Base-by-base conservation (phyloP, 225 moss, liverwort and hornwort genomes). In the Pleurozium schreberi region DNA sequence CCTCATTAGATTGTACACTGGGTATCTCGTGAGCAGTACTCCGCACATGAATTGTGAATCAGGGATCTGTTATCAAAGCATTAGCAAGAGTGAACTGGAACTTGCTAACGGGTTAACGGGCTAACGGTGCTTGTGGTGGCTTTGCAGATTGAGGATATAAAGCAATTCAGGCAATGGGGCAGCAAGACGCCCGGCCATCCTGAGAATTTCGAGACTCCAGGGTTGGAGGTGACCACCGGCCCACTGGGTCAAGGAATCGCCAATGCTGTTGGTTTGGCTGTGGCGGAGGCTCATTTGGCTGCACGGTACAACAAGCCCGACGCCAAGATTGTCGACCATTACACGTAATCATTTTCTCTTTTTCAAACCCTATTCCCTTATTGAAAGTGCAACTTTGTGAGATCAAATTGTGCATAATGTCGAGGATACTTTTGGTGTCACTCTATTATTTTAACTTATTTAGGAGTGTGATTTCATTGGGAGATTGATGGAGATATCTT, bases 91-190 rank as follows among this genome's bases (percentile, higher is more conserved):
- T 63, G 63, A 42, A 50, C 59, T 25, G 36, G 76, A 81, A 49
- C 88, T 42, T 18, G 63, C 82, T 67, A 43, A 61, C 27, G n/a
- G n/a, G n/a, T n/a, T n/a, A n/a, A n/a, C 27, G 30, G 63, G 40
- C 40, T 77, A 64, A 63, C 33, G 74, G 69, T 59, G 36, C 71
- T 17, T 66, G 78, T 57, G 89, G 60, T 84, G 84, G 40, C 31
- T 65, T 18, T 84, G 73, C 92, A 98, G 96, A 81, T 59, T 69
- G 98, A 93, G 84, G 98, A 97, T 85, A 92, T 98, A 89, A 96
- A 97, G 96, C 97, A 98, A 88, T 97, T 98, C 87, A 91, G 98
- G 87, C 97, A 97, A 70, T 98, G 96, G 96, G 95, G 95, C 30
- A 98, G 98, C 90, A 91, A 47, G 78, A 92, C 92, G 25, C 92